Percentiles rank a stretch among this genome's conserved stretches.
phyloP scores from a whole-genome alignment of 2,329 filamentous ascomycete genomes.

The Aspergillus sp. region DNA sequence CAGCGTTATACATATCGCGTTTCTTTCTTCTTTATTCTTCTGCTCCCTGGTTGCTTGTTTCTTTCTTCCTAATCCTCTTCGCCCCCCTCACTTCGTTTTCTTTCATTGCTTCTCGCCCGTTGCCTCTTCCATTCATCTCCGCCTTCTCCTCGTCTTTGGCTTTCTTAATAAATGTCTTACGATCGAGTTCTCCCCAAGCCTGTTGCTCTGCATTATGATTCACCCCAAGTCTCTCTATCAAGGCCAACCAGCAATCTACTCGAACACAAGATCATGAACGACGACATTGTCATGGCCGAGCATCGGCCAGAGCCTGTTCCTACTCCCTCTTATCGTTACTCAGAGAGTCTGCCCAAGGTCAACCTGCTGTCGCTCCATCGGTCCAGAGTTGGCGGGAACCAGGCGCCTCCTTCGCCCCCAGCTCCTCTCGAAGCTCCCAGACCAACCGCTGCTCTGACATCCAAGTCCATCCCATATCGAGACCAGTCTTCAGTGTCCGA shows the following conservation, averaged over 20 bases:
- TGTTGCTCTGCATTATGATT: conserved; percentile 47
- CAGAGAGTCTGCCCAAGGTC: conserved; percentile 29
- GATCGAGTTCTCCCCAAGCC: conserved; percentile 53
- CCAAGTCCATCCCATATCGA: conserved; percentile 29
- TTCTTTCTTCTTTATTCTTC: conserved; percentile 18
- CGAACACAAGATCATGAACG: conserved; percentile 50
- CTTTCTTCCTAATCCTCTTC: conserved; percentile 17
- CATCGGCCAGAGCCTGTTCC: conserved; percentile 24
- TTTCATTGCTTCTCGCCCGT: conserved; percentile 19
- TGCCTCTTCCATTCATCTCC: conserved; percentile 20
- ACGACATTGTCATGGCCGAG: conserved; percentile 30
- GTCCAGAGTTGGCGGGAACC: conserved; percentile 30
- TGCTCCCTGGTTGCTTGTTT: conserved; percentile 18
- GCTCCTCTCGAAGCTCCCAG: conserved; percentile 23
- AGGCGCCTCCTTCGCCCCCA: conserved; percentile 20
- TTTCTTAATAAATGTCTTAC: conserved; percentile 51
- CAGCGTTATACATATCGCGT: neutral
- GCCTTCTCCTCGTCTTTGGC: conserved; percentile 3
- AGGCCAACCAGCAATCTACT: conserved; percentile 42
- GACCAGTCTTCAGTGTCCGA: conserved; percentile 32
- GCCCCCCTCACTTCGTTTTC: conserved; percentile 15
- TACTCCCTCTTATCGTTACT: conserved; percentile 24
- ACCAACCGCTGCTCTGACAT: conserved; percentile 22
- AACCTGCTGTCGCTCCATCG: conserved; percentile 35
- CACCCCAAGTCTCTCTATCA: conserved; percentile 36